These are phyloP conservation scores for Candida ovalis DNA, from an alignment of 805 yeast species.

Conservation along the genomic window DNA sequence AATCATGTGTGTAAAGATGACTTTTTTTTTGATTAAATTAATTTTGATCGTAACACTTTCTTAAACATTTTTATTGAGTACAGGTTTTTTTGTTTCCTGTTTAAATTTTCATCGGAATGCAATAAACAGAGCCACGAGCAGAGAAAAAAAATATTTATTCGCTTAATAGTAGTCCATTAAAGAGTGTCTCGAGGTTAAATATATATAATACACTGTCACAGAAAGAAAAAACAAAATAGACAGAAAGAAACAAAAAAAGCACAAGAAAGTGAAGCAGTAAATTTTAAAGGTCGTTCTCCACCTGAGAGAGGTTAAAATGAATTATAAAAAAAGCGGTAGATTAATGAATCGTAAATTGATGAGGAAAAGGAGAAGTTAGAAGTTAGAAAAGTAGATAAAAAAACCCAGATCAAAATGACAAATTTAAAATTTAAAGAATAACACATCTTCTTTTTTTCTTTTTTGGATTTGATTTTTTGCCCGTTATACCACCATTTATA, in stretches of 20 bases:
- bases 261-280: background rate
- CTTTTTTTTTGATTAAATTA: too few relatives aligned
- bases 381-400: background rate
- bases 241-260: background rate
- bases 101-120: too few relatives aligned
- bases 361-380: background rate
- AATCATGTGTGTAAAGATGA: too few relatives aligned
- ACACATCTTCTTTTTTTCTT: slow-evolving; percentile 19
- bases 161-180: background rate
- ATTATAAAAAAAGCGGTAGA: too few relatives aligned
- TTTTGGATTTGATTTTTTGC: slow-evolving; percentile 1
- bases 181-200: background rate
- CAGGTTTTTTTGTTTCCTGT: too few relatives aligned
- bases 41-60: too few relatives aligned
- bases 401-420: background rate
- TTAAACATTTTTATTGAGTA: too few relatives aligned
- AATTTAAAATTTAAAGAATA: slow-evolving; percentile 7
- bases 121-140: too few relatives aligned
- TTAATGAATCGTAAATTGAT: too few relatives aligned
- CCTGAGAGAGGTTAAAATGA: too few relatives aligned
- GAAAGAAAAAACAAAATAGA: background rate
- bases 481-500: background rate
- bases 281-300: too few relatives aligned
- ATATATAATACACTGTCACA: background rate
- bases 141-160: background rate